Percentiles rank a stretch among this genome's conserved stretches.
Conservation (phyloP, 257 asterid species). For the Nicotiana paniculata region DNA sequence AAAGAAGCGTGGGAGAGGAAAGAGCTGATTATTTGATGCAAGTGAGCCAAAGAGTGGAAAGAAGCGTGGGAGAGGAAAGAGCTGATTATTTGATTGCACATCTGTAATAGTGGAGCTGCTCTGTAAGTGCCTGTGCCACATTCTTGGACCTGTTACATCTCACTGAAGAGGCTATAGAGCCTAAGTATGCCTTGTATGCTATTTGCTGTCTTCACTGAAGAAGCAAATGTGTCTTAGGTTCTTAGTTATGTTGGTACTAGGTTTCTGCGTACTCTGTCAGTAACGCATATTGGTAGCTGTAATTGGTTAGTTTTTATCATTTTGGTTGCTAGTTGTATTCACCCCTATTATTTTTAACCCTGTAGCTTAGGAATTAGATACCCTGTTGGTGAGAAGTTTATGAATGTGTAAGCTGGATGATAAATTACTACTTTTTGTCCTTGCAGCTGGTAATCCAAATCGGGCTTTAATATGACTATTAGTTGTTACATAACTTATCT, state of each 20-base stretch:
- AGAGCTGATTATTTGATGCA: background rate
- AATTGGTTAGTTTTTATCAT: conserved; percentile 2
- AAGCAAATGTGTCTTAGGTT: background rate
- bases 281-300: background rate
- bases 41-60: conserved; percentile 46
- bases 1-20: conserved; percentile 56
- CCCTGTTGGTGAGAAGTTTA: background rate
- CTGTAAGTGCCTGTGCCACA: background rate
- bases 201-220: background rate
- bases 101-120: background rate
- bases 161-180: background rate
- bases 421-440: background rate
- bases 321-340: conserved; percentile 1
- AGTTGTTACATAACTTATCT: background rate
- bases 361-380: background rate
- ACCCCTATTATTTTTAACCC: background rate
- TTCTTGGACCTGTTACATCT: background rate
- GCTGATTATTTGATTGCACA: background rate
- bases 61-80: conserved; percentile 48
- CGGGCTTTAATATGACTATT: background rate
- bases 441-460: background rate
- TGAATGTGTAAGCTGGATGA: background rate
- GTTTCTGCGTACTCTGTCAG: background rate
- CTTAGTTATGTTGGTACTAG: background rate
- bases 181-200: background rate